Evolutionary conservation across 176 grass and related monocot genomes (phyloP).

Genomic region (Alloteropsis semialata): DNA sequence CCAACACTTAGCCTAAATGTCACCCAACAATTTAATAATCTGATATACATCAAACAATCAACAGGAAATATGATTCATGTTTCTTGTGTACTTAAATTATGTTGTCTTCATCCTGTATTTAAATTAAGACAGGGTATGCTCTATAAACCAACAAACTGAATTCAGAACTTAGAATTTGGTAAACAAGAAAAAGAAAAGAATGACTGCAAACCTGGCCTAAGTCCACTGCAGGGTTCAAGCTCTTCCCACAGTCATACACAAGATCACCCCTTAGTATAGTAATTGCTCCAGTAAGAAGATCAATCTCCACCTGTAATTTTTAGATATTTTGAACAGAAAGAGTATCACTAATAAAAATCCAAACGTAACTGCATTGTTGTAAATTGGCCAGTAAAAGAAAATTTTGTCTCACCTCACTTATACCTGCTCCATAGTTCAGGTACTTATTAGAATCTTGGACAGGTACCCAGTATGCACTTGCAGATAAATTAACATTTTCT

Average conservation of each 20-base stretch:
- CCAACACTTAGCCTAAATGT: background rate
- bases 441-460: conserved; percentile 34
- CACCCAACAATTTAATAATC: no score
- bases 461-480: conserved; percentile 62
- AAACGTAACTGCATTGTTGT: background rate
- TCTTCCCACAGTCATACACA: conserved; percentile 74
- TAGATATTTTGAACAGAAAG: background rate
- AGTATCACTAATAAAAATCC: background rate
- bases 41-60: background rate
- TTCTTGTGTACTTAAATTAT: background rate
- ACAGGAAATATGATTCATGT: background rate
- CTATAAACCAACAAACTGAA: background rate
- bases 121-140: background rate
- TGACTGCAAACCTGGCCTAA: conserved; percentile 56
- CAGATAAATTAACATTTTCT: conserved; percentile 56
- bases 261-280: conserved; percentile 52
- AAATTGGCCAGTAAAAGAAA: background rate
- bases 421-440: conserved; percentile 69
- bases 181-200: background rate
- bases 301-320: conserved; percentile 58
- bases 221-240: conserved; percentile 76
- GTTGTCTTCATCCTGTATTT: background rate
- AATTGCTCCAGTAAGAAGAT: conserved; percentile 62
- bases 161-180: background rate
- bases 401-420: conserved; percentile 41